Evolutionary conservation across 1,284 basidiomycete genomes (phyloP).

Genomic region (Ustilago trichophora): DNA sequence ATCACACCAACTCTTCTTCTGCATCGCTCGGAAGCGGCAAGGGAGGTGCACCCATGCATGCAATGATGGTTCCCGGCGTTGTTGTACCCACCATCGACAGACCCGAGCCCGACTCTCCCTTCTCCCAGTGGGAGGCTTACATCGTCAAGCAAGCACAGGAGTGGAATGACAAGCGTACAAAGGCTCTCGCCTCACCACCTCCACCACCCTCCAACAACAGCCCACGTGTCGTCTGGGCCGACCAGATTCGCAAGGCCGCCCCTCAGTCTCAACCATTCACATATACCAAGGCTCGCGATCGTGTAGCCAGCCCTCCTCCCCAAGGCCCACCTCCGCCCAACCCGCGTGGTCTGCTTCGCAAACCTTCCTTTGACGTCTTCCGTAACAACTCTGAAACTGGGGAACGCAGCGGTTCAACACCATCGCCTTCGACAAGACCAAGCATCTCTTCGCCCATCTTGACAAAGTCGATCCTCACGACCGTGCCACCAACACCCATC

Average conservation of each 20-base stretch:
- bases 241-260: slow-evolving; percentile 28
- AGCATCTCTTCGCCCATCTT: slow-evolving; percentile 32
- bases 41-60: slow-evolving; percentile 30
- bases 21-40: slow-evolving; percentile 7
- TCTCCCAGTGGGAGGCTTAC: slow-evolving; percentile 44
- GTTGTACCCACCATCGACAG: slow-evolving; percentile 19
- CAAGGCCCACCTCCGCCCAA: slow-evolving; percentile 11
- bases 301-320: slow-evolving; percentile 20
- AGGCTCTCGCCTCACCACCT: slow-evolving; percentile 5
- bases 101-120: slow-evolving; percentile 20
- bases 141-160: slow-evolving; percentile 33
- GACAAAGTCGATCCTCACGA: slow-evolving; percentile 15
- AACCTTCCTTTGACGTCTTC: slow-evolving; percentile 25
- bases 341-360: slow-evolving; percentile 17
- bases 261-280: slow-evolving; percentile 19
- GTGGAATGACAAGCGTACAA: slow-evolving; percentile 25
- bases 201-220: background rate
- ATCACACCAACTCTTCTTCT: slow-evolving; percentile 12
- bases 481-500: slow-evolving; percentile 2
- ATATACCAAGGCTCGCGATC: slow-evolving; percentile 38
- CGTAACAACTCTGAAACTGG: slow-evolving; percentile 4
- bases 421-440: slow-evolving; percentile 2
- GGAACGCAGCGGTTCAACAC: slow-evolving; percentile 1
- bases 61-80: slow-evolving; percentile 37
- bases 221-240: slow-evolving; percentile 37